phyloP scores from a whole-genome alignment of 208 protist species.

The Leptomonas pyrrhocoris region DNA sequence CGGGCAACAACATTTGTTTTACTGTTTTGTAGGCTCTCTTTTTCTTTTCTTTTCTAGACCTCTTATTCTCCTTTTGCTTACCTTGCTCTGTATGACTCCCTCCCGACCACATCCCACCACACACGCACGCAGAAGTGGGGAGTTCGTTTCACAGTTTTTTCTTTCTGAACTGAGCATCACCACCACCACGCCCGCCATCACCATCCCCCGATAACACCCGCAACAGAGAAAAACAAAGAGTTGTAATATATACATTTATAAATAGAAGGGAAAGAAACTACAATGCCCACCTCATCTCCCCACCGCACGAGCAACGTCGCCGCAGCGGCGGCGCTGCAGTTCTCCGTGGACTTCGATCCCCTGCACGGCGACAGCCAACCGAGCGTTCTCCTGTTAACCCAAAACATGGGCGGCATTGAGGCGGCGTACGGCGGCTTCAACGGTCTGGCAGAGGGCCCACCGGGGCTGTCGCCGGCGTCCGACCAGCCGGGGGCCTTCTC shows the following conservation, averaged over 20 bases:
- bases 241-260: neutral
- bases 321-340: slow-evolving; percentile 22
- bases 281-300: neutral
- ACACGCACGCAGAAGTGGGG: too few species aligned
- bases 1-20: slow-evolving; percentile 10
- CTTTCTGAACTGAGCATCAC: too few species aligned
- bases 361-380: slow-evolving; percentile 33
- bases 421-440: neutral
- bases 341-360: slow-evolving; percentile 30
- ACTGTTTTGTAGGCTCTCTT: neutral
- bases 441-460: neutral
- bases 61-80: slow-evolving; percentile 7
- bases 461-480: slow-evolving; percentile 4
- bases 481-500: neutral
- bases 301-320: slow-evolving; percentile 3
- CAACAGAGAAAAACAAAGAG: neutral
- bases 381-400: slow-evolving; percentile 67
- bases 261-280: slow-evolving; percentile 1
- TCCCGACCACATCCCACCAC: neutral
- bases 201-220: neutral
- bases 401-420: slow-evolving; percentile 80
- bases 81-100: slow-evolving; percentile 10
- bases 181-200: too few species aligned
- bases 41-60: slow-evolving; percentile 10
- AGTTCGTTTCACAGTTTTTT: too few species aligned